Evolutionary conservation across 192 early-diverging fungal species (phyloP), one percentile per base, ranked within the genome.

Genomic region (Spizellomyces sp.): DNA sequence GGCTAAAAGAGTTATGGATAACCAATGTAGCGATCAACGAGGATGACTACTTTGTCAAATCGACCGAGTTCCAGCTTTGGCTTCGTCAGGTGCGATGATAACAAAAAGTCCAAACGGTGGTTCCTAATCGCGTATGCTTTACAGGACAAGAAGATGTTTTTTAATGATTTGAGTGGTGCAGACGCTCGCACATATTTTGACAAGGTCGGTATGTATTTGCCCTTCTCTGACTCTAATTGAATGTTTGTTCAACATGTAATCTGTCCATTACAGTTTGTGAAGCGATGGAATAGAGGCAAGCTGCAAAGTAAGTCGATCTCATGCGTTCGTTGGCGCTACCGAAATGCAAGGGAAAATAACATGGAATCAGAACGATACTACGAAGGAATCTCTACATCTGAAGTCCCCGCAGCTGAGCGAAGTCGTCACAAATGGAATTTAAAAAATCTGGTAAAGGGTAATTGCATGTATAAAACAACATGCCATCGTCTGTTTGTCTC

Each of bases 31-130:
- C 27, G 27, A 36, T 36, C 27, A 36, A 36, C 27, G 50, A 54
- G 50, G 92, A 93, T 42, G 93, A 95, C 81, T 97, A 93, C 73
- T 95, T 83, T 74, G 73, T 73, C 41, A 89, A 91, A 50, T 86
- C 91, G 41, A 80, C 86, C 17, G 91, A 95, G 58, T 97, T 95
- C 71, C 82, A 90, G 5, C 66, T 91, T 14, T 97, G 94, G 94
- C 82, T 97, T 36, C 83, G 80, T 17, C 86, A 92, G 64, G 71
- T 86, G 54, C 54, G n/a, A 4, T 7, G 54, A 56, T 27, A 90
- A 91, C 70, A 78, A 84, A 58, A 83, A 86, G 75, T 10, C 1
- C 0, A 36, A 36, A 36, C 27, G 27, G 27, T 36, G 27, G 27
- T 36, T 36, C 27, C 27, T 36, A 36, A 36, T 15, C 10, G 14